A percentile compares a stretch with the other conserved stretches of the same genome.
Evolutionary conservation across 495 filamentous ascomycete genomes (phyloP).

Genomic region (Aspergillus baeticus): DNA sequence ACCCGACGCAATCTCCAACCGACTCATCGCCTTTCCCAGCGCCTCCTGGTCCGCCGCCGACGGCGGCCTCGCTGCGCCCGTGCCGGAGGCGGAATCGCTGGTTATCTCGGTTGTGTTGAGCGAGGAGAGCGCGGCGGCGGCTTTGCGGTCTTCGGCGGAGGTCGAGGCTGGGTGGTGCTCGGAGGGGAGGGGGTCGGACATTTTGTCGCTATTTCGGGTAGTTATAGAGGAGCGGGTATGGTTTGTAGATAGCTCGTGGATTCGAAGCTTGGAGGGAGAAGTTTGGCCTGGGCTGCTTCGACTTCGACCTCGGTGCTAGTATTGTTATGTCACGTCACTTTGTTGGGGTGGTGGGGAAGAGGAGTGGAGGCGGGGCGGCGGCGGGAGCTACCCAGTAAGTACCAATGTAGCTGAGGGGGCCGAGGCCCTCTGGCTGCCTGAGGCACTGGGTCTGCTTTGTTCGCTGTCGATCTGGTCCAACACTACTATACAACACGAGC

Average conservation of each 20-base stretch:
- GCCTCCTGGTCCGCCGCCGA: conserved; percentile 71
- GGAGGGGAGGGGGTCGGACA: conserved; percentile 65
- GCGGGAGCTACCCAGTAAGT: no score
- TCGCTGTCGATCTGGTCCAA: no score
- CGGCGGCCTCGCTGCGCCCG: conserved; percentile 49
- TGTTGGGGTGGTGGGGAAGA: not conserved
- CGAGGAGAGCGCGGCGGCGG: conserved; percentile 77
- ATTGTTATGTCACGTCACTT: no score
- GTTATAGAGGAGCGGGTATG: not conserved
- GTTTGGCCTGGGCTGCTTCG: no score
- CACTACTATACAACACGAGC: no score
- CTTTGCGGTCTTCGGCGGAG: conserved; percentile 85
- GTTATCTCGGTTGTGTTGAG: conserved; percentile 64
- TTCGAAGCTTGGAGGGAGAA: not conserved
- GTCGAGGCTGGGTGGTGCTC: conserved; percentile 57
- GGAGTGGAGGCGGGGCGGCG: not conserved
- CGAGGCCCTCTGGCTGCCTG: no score
- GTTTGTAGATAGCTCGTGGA: not conserved
- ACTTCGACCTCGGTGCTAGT: no score
- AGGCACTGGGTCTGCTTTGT: no score
- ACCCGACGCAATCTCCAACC: conserved; percentile 52
- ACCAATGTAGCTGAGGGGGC: no score
- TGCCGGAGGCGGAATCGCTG: not conserved
- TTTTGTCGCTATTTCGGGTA: conserved; percentile 18
- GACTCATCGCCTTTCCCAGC: conserved; percentile 78